Evolutionary conservation across 768 basidiomycete species (phyloP).

Genomic region (Russula sp.): DNA sequence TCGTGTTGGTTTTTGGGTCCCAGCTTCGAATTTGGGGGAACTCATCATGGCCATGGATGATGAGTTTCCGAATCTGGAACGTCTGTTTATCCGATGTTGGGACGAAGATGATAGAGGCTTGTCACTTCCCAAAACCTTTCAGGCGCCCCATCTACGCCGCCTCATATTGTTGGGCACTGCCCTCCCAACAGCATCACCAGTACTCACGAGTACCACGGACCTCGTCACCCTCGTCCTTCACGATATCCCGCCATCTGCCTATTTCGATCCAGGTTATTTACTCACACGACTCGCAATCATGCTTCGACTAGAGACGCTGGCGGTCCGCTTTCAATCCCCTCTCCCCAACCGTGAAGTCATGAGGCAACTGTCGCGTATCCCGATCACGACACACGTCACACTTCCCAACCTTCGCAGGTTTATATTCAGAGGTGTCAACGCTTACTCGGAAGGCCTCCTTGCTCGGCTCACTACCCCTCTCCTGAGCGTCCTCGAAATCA

Average conservation of each 20-base stretch:
- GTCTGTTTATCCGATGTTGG: neutral
- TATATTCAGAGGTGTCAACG: neutral
- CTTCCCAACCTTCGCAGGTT: neutral
- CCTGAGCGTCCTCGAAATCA: neutral
- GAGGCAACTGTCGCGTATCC: neutral
- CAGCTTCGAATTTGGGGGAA: neutral
- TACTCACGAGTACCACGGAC: conserved; percentile 23
- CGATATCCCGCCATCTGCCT: neutral
- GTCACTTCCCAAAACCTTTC: neutral
- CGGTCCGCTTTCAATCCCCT: neutral
- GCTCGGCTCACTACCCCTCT: neutral
- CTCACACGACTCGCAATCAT: neutral
- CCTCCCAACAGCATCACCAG: conserved; percentile 25
- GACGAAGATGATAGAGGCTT: neutral
- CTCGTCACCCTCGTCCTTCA: neutral
- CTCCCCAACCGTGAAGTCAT: neutral
- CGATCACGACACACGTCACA: neutral
- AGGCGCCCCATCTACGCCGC: neutral
- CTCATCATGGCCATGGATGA: neutral
- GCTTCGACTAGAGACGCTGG: neutral
- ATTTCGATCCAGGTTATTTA: neutral
- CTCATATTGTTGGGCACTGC: neutral
- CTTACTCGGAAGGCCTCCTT: neutral
- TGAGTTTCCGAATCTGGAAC: neutral
- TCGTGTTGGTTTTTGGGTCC: neutral